phyloP scores from a whole-genome alignment of 495 filamentous ascomycete species.

The Neurospora africana region DNA sequence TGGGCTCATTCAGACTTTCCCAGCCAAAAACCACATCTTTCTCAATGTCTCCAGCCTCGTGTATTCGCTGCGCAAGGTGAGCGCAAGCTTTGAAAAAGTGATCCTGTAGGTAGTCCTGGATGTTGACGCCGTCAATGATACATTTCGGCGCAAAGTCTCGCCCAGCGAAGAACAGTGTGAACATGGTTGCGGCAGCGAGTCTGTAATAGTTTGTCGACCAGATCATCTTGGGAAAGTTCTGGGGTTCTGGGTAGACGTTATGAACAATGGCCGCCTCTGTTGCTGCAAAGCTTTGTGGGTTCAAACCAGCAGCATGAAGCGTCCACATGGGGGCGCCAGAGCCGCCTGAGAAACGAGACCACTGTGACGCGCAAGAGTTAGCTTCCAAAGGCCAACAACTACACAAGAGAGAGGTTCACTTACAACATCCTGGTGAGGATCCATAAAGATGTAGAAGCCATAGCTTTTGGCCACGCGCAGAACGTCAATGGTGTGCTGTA shows the following conservation, averaged over 20 bases:
- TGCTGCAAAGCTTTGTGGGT: constrained; percentile 70
- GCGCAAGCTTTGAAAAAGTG: constrained; percentile 73
- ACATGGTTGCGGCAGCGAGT: constrained; percentile 79
- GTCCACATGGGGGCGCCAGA: constrained; percentile 98
- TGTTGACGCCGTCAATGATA: constrained; percentile 87
- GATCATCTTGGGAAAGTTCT: constrained; percentile 92
- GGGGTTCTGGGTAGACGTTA: constrained; percentile 82
- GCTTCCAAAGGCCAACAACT: not conserved
- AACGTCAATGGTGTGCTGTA: constrained; percentile 76
- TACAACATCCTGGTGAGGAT: constrained; percentile 94
- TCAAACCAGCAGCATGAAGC: constrained; percentile 81
- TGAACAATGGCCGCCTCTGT: constrained; percentile 93
- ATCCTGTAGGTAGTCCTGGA: constrained; percentile 87
- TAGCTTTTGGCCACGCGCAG: constrained; percentile 77
- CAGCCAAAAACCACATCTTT: constrained; percentile 85
- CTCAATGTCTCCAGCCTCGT: constrained; percentile 83
- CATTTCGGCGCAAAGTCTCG: constrained; percentile 90
- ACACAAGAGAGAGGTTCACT: constrained; percentile 15
- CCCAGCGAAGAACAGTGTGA: constrained; percentile 91
- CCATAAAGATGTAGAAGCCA: constrained; percentile 94
- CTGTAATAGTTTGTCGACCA: constrained; percentile 97
- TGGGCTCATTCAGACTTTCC: constrained; percentile 93
- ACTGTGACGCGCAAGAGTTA: constrained; percentile 35
- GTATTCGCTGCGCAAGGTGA: constrained; percentile 73
- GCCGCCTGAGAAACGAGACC: constrained; percentile 88